phyloP scores from a whole-genome alignment of 1,139 yeast genomes.

The Blastobotrys elegans region DNA sequence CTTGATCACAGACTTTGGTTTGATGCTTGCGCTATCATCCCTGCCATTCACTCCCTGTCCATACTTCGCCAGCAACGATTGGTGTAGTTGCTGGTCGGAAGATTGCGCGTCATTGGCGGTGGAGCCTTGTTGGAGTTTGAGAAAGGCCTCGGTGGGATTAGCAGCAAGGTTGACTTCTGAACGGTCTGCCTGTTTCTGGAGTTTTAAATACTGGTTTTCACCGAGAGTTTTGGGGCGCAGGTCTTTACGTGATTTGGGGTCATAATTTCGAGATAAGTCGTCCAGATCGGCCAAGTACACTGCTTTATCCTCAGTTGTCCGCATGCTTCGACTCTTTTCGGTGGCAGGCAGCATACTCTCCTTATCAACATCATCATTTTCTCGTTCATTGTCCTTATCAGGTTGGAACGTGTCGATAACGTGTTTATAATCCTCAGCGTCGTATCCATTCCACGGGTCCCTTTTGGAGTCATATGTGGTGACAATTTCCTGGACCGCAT shows the following conservation, averaged over 20 bases:
- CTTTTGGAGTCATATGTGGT: slow-evolving; percentile 57
- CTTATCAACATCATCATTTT: slow-evolving; percentile 18
- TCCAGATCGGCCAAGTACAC: slow-evolving; percentile 42
- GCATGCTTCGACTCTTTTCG: slow-evolving; percentile 29
- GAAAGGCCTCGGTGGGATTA: slow-evolving; percentile 54
- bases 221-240: slow-evolving; percentile 44
- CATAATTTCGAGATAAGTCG: slow-evolving; percentile 35
- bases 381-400: slow-evolving; percentile 1
- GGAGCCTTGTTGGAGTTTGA: slow-evolving; percentile 43
- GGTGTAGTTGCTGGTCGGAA: slow-evolving; percentile 29
- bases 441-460: slow-evolving; percentile 77
- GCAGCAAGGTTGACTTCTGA: slow-evolving; percentile 46
- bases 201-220: slow-evolving; percentile 38
- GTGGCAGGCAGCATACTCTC: slow-evolving; percentile 7
- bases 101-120: slow-evolving; percentile 32
- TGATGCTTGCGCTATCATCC: background rate
- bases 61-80: slow-evolving; percentile 39
- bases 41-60: slow-evolving; percentile 33
- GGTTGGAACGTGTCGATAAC: slow-evolving; percentile 37
- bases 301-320: slow-evolving; percentile 53
- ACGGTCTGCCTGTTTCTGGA: slow-evolving; percentile 44
- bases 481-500: slow-evolving; percentile 30
- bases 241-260: slow-evolving; percentile 52
- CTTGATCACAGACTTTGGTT: background rate
- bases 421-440: slow-evolving; percentile 52